These are phyloP conservation scores for Haberlea rhodopensis DNA, from an alignment of 257 asterid species.

Conservation along the genomic window DNA sequence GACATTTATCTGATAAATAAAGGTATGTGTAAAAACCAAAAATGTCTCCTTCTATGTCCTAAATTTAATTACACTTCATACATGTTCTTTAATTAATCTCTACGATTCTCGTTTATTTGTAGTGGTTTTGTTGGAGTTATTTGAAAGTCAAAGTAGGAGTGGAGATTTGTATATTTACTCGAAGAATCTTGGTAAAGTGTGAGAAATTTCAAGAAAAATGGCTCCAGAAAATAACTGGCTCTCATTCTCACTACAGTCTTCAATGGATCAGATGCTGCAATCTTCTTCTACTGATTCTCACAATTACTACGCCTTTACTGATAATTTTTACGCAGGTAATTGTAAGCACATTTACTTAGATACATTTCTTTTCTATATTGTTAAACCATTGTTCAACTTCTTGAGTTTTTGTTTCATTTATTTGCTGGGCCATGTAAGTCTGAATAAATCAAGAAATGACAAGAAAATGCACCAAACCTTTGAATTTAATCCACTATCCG, in stretches of 20 bases:
- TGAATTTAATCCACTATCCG: conserved; percentile 30
- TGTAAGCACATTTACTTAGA: conserved; percentile 29
- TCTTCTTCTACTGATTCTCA: conserved; percentile 51
- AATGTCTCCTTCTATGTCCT: not conserved
- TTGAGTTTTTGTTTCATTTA: conserved; percentile 31
- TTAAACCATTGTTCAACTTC: no score
- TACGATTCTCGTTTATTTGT: not conserved
- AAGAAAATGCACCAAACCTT: conserved; percentile 34
- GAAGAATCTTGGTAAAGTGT: conserved; percentile 3
- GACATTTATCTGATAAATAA: not conserved
- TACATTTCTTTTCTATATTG: no score
- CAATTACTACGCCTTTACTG: conserved; percentile 58
- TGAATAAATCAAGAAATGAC: conserved; percentile 47
- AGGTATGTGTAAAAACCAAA: not conserved
- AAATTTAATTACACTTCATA: not conserved
- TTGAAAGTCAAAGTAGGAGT: not conserved
- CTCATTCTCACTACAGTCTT: conserved; percentile 65
- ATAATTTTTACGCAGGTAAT: conserved; percentile 58
- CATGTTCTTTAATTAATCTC: not conserved
- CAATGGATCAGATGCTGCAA: conserved; percentile 63
- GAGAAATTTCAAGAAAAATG: conserved; percentile 33
- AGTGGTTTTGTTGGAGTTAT: not conserved
- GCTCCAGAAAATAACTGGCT: conserved; percentile 83
- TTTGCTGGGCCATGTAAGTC: conserved; percentile 43
- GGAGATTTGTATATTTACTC: not conserved